Evolutionary conservation across 2,329 filamentous ascomycete genomes (phyloP).

Genomic region (Nigrospora osmanthi): DNA sequence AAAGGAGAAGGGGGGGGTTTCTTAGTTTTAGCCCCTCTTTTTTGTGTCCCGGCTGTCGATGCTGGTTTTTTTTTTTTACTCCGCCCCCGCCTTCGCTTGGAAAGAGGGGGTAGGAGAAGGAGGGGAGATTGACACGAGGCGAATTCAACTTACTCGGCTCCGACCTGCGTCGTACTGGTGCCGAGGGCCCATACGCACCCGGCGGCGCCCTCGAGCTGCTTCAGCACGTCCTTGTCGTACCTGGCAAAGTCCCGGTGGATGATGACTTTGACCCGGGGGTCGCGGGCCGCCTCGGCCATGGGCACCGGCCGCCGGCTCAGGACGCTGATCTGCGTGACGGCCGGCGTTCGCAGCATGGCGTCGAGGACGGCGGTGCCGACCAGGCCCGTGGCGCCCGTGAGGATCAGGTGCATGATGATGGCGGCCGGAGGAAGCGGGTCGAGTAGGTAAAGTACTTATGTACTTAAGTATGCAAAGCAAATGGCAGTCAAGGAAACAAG

Average conservation of each 20-base stretch:
- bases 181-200: constrained; percentile 71
- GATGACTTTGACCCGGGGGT: constrained; percentile 57
- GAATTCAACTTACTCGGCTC: constrained; percentile 47
- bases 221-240: constrained; percentile 50
- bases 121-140: no score
- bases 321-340: constrained; percentile 59
- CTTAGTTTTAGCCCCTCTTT: background rate
- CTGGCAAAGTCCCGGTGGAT: constrained; percentile 58
- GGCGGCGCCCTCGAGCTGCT: constrained; percentile 52
- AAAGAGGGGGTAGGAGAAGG: no score
- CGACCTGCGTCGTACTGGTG: constrained; percentile 51
- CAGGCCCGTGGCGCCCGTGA: constrained; percentile 62
- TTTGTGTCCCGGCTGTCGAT: no score
- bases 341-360: constrained; percentile 48
- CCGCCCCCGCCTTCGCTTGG: no score
- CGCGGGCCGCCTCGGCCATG: constrained; percentile 47
- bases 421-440: background rate
- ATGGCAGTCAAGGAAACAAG: no score
- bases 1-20: no score
- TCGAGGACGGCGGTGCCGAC: constrained; percentile 55
- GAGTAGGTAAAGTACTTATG: no score
- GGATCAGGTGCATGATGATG: constrained; percentile 59
- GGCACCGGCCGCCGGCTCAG: constrained; percentile 52
- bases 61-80: no score
- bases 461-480: no score